Base-by-base conservation (phyloP, 2,329 filamentous ascomycete species). In the Monilinia fructigena region DNA sequence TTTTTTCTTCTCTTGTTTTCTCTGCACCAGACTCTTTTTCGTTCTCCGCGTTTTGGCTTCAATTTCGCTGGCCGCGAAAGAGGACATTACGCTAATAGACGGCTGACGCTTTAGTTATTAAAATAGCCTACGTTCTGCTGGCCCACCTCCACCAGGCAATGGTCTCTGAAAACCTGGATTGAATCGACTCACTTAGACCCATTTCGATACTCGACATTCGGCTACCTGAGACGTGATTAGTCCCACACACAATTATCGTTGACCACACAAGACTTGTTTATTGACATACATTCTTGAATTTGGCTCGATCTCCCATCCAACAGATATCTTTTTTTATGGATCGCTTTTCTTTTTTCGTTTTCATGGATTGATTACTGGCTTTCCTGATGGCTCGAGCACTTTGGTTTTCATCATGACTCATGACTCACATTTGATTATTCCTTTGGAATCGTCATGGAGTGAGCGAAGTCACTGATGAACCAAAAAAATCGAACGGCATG, bases 41-140 rank as follows among this genome's bases (percentile, higher is more conserved):
- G 86, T 89, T 89, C 87, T 90, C 88, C 89, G 87, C 88, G 89
- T 91, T 88, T 88, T 89, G 86, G 87, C 84, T 83, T 83, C 80
- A 84, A 74, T 83, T 86, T 88, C 85, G 87, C 88, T 91, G 85
- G 85, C 85, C 87, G 85, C 84, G 82, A 80, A 80, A 83, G 86
- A 90, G 85, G 85, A 84, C 82, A 83, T 82, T 82, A 80, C 85
- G 85, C 86, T 89, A 86, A 88, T 86, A 85, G 85, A 84, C 86
- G 86, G 89, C 89, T 92, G 89, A 91, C 89, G 79, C 83, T 81
- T 87, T 88, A 91, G 89, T 90, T 85, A 88, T 85, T 89, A 89
- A 92, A 89, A 88, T 89, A 92, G 84, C 89, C 54, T 48, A 5
- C 54, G 55, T 16, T 65, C 54, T 59, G 48, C 50, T 40, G 89